phyloP scores from a whole-genome alignment of 1,139 yeast species.

The Taphrina communis region DNA sequence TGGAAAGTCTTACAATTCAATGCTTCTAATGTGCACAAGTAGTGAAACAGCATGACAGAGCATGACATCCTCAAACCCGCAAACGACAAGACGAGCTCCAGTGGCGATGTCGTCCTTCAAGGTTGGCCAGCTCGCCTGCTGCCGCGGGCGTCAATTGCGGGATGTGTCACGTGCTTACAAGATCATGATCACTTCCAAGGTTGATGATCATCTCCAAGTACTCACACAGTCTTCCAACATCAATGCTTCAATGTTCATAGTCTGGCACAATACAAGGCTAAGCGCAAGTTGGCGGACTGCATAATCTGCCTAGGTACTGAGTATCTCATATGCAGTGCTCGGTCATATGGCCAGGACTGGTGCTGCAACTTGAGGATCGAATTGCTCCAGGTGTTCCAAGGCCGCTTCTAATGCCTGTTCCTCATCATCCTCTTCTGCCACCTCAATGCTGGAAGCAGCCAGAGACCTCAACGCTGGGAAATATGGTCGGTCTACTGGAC shows the following conservation, averaged over 20 bases:
- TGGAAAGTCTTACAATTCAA: too few species aligned
- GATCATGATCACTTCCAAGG: too few species aligned
- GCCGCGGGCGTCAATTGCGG: neutral
- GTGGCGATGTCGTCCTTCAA: neutral
- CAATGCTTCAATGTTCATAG: too few species aligned
- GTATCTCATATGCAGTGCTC: too few species aligned
- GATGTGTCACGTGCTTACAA: neutral
- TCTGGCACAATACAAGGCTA: too few species aligned
- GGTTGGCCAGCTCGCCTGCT: too few species aligned
- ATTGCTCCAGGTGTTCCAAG: neutral
- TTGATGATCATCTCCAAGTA: too few species aligned
- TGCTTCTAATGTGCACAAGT: too few species aligned
- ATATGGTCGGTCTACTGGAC: constrained; percentile 10
- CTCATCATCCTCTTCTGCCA: neutral
- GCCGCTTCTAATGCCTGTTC: neutral
- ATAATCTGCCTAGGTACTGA: too few species aligned
- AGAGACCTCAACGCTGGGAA: constrained; percentile 7
- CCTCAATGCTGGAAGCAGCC: neutral
- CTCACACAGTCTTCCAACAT: too few species aligned
- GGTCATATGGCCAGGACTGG: neutral
- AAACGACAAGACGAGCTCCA: neutral
- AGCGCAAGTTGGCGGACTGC: too few species aligned
- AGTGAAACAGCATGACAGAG: neutral
- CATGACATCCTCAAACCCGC: constrained; percentile 1
- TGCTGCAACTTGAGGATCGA: neutral